These are phyloP conservation scores for Populus tremula DNA, from an alignment of 345 rosid species.

Conservation along the genomic window DNA sequence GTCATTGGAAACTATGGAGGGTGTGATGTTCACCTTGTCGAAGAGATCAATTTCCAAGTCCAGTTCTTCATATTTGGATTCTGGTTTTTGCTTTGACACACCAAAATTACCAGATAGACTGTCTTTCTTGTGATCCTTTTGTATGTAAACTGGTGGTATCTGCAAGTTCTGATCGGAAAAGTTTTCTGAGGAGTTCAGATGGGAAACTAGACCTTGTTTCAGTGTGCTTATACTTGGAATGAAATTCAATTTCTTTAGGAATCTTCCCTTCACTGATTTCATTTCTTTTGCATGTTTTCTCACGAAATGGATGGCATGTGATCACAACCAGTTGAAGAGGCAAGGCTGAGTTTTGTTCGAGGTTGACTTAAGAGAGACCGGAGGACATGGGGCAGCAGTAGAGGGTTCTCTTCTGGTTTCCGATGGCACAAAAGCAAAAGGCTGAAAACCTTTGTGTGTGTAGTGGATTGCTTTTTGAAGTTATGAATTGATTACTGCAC, in stretches of 20 bases:
- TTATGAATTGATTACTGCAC: conserved; percentile 23
- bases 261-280: conserved; percentile 65
- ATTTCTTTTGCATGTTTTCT: conserved; percentile 24
- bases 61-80: conserved; percentile 27
- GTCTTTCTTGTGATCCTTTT: conserved; percentile 24
- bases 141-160: conserved; percentile 18
- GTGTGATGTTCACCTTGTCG: conserved; percentile 10
- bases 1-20: conserved; percentile 12
- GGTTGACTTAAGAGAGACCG: conserved; percentile 14
- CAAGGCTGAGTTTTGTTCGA: conserved; percentile 1
- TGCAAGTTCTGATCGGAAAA: conserved; percentile 20
- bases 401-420: conserved; percentile 27
- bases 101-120: conserved; percentile 1
- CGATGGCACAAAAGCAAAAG: conserved; percentile 24
- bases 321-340: neutral
- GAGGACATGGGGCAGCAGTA: conserved; percentile 4
- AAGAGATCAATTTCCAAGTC: conserved; percentile 13
- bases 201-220: conserved; percentile 47
- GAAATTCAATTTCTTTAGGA: conserved; percentile 58
- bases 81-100: conserved; percentile 10
- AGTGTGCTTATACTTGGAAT: conserved; percentile 40
- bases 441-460: conserved; percentile 18
- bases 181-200: conserved; percentile 28
- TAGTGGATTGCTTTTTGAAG: conserved; percentile 35
- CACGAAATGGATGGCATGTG: conserved; percentile 1